Evolutionary conservation across 495 filamentous ascomycete species (phyloP).

Genomic region (Polyplosphaeria fusca): DNA sequence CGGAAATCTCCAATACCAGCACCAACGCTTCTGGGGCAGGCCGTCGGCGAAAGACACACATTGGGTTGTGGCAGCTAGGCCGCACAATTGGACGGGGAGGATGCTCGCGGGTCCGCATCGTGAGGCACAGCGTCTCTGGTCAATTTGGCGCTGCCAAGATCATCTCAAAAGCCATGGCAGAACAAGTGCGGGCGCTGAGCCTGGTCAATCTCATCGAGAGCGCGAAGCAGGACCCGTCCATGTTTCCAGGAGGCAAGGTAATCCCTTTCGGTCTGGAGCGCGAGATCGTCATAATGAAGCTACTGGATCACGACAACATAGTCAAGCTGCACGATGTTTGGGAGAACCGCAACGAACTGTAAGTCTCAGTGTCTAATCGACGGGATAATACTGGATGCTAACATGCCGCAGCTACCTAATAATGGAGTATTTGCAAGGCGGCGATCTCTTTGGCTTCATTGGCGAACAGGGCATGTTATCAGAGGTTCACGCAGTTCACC

Average conservation of each 20-base stretch:
- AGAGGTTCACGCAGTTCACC: conserved; percentile 75
- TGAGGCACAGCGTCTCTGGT: conserved; percentile 68
- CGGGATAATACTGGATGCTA: conserved; percentile 24
- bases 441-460: conserved; percentile 85
- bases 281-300: conserved; percentile 92
- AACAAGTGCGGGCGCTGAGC: conserved; percentile 69
- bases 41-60: conserved; percentile 64
- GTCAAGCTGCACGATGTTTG: conserved; percentile 90
- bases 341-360: conserved; percentile 94
- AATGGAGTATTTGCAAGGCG: conserved; percentile 88
- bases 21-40: conserved; percentile 57
- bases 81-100: conserved; percentile 81
- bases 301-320: conserved; percentile 90
- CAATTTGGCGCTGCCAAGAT: conserved; percentile 91
- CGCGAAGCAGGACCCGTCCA: conserved; percentile 31
- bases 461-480: conserved; percentile 60
- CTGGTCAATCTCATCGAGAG: conserved; percentile 61
- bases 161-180: conserved; percentile 70
- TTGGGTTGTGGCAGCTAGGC: conserved; percentile 88
- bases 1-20: conserved; percentile 67
- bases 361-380: conserved; percentile 40
- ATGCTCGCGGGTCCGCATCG: conserved; percentile 77
- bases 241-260: conserved; percentile 45
- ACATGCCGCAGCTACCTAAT: conserved; percentile 73
- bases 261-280: conserved; percentile 87